Evolutionary conservation across 164 flowering plant species (phyloP), one percentile per base, ranked within the genome.

Genomic region (Liriodendron chinense): DNA sequence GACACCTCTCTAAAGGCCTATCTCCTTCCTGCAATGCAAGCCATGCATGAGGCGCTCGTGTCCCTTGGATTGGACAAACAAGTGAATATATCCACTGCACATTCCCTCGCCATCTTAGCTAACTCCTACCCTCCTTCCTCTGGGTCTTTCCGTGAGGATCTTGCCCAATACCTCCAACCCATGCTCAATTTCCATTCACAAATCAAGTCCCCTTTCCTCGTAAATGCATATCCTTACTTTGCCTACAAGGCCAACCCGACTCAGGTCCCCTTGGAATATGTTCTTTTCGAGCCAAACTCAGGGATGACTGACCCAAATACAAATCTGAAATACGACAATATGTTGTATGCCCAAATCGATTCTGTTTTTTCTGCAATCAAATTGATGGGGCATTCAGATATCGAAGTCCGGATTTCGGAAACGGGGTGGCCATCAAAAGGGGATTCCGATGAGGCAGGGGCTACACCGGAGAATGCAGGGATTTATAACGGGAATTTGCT

Each of bases 361-460:
- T 93, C 99, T 12, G 97, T 91, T 64, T 94, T 94, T 82, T 71
- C 89, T 0, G 99, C 98, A 0, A 92, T 96, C 6, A 85, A 83
- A 73, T 87, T 85, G 8, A 72, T 91, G 89, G 99, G 98, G 61
- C 93, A 91, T 75, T 82, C 88, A 0, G 96, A 91, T 82, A 74
- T 96, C 18, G 91, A 80, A 23, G 89, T 96, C 18, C 79, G 83
- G 81, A 81, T 96, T 47, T 96, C 99, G 1, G 99, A 96, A 80
- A 96, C 99, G 3, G 99, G 99, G 47, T 96, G 98, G 98, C 99
- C 98, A 1, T 96, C 99, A 0, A 85, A 75, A 62, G 99, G 99
- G 20, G 99, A 91, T 68, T 20, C 85, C 0, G 77, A 92, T 81
- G 98, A 96, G 85, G 82, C 72, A 0, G 99, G 99, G 26, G 98